Evolutionary conservation across 441 rosid genomes (phyloP).

Genomic region (Iberis amara): DNA sequence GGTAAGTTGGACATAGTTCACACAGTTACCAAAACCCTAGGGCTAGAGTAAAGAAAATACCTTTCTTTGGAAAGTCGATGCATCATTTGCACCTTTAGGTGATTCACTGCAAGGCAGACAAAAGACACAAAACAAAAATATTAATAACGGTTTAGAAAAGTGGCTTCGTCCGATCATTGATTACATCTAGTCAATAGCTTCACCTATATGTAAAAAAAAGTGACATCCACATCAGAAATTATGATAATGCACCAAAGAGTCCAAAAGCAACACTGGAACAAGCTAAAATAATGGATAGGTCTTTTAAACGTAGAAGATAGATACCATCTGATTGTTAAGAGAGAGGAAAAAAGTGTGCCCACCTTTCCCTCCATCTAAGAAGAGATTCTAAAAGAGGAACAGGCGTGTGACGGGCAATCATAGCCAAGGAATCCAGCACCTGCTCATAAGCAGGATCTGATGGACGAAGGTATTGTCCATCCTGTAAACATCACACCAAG

Average conservation of each 20-base stretch:
- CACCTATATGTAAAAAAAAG: constrained; percentile 22
- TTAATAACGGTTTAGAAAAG: constrained; percentile 15
- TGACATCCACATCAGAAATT: constrained; percentile 18
- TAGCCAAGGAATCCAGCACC: constrained; percentile 94
- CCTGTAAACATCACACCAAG: constrained; percentile 42
- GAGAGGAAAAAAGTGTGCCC: constrained; percentile 13
- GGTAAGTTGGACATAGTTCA: constrained; percentile 12
- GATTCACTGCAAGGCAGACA: constrained; percentile 73
- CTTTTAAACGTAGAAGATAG: background rate
- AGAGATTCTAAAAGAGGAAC: constrained; percentile 96
- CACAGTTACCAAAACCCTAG: background rate
- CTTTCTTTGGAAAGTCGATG: constrained; percentile 98
- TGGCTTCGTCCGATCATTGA: constrained; percentile 8
- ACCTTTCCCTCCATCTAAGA: constrained; percentile 94
- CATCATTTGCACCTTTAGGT: constrained; percentile 97
- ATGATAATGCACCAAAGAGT: constrained; percentile 26
- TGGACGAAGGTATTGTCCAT: constrained; percentile 97
- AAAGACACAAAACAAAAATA: constrained; percentile 13
- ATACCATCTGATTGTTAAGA: constrained; percentile 15
- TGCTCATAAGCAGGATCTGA: constrained; percentile 97
- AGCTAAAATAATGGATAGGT: constrained; percentile 10
- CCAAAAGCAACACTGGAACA: constrained; percentile 13
- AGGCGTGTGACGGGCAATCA: constrained; percentile 98
- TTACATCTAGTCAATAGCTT: constrained; percentile 20
- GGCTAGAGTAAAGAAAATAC: constrained; percentile 36